Percentiles rank a stretch among this genome's conserved stretches.
phyloP scores from a whole-genome alignment of 495 filamentous ascomycete species.

The Penicillium lagena region DNA sequence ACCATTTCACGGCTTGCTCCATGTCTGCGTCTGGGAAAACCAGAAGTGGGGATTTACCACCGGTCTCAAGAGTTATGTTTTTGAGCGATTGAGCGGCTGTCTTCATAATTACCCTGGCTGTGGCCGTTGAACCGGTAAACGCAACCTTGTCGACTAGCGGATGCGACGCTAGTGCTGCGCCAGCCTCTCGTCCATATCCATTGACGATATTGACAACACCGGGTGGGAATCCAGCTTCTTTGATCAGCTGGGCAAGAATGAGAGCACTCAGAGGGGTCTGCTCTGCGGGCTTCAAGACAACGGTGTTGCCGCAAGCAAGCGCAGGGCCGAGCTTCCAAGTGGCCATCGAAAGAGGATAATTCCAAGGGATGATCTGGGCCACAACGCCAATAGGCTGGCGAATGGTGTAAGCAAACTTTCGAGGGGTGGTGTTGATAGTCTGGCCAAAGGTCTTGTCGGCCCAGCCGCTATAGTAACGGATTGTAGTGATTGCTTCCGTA shows the following conservation, averaged over 20 bases:
- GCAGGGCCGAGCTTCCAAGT: slow-evolving; percentile 92
- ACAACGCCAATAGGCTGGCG: slow-evolving; percentile 89
- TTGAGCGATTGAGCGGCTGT: slow-evolving; percentile 80
- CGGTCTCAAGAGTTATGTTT: slow-evolving; percentile 92
- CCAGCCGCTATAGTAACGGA: slow-evolving; percentile 88
- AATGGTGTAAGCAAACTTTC: slow-evolving; percentile 86
- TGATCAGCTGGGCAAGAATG: slow-evolving; percentile 71
- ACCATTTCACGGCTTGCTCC: slow-evolving; percentile 84
- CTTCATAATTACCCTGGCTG: slow-evolving; percentile 87
- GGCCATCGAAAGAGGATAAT: slow-evolving; percentile 84
- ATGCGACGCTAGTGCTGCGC: slow-evolving; percentile 74
- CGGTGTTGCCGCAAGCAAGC: slow-evolving; percentile 79
- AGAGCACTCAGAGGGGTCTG: slow-evolving; percentile 86
- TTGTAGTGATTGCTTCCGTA: slow-evolving; percentile 57
- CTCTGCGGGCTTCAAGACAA: slow-evolving; percentile 89
- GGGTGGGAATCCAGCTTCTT: slow-evolving; percentile 86
- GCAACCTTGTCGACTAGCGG: slow-evolving; percentile 80
- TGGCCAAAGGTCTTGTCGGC: slow-evolving; percentile 91
- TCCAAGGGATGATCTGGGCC: slow-evolving; percentile 78
- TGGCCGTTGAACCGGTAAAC: slow-evolving; percentile 82
- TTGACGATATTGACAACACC: slow-evolving; percentile 89
- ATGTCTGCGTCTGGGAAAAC: slow-evolving; percentile 86
- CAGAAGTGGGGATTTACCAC: slow-evolving; percentile 80
- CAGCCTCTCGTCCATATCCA: slow-evolving; percentile 70
- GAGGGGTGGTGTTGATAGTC: slow-evolving; percentile 71